These are phyloP conservation scores for Citrus reticulata DNA, from an alignment of 345 rosid genomes.

Conservation along the genomic window DNA sequence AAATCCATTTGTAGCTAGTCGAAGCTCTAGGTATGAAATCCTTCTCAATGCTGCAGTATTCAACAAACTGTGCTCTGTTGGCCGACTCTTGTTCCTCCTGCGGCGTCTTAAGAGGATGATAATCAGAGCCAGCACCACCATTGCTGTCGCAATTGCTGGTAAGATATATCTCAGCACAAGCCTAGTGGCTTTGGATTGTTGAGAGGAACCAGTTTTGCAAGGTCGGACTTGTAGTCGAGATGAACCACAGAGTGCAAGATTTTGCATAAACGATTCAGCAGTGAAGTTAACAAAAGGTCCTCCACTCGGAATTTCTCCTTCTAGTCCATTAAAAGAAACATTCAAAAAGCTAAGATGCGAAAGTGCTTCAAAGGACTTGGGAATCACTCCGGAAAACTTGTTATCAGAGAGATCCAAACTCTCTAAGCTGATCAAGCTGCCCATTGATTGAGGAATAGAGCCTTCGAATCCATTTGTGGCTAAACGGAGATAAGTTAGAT, in stretches of 20 bases:
- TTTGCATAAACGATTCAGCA: background rate
- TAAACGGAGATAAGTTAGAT: background rate
- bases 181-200: background rate
- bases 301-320: background rate
- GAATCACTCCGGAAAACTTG: background rate
- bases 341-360: background rate
- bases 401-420: constrained; percentile 1
- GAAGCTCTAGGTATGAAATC: too few species aligned
- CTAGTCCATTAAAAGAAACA: background rate
- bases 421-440: background rate
- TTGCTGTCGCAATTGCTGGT: background rate
- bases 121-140: background rate
- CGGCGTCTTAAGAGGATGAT: too few species aligned
- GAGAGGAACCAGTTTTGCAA: background rate
- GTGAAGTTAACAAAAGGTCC: constrained; percentile 10
- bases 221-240: background rate
- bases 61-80: too few species aligned
- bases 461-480: constrained; percentile 8
- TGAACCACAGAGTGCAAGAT: constrained; percentile 9
- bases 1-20: too few species aligned
- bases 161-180: background rate
- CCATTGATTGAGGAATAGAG: background rate
- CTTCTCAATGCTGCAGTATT: too few species aligned
- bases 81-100: too few species aligned
- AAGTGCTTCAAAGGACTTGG: constrained; percentile 17